Evolutionary conservation across 2,329 filamentous ascomycete genomes (phyloP), one percentile per base, ranked within the genome.

Genomic region (Venturia oleaginea): DNA sequence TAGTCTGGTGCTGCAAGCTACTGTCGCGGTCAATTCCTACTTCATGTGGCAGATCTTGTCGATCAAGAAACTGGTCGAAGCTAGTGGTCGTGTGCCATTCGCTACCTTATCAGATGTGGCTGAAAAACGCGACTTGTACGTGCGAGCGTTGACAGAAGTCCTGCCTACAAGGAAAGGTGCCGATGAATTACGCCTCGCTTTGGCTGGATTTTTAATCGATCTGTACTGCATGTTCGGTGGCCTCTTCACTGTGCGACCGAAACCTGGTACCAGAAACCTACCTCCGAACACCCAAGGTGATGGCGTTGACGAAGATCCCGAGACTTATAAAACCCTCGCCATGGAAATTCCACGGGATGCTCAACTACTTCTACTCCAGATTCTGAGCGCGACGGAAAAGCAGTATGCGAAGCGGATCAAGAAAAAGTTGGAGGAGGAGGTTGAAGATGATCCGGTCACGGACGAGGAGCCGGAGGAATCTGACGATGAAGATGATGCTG

Each of bases 1-100:
- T 68, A 86, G 90, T 68, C 80, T 94, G 54, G 86, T 91, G 7
- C 81, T 85, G 1, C 88, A 87, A 69, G 88, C 91, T 37, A 89
- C 95, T 70, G 88, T 89, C 68, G 83, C 87, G 1, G 82, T 89
- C 61, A 82, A 92, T 59, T 91, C 95, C 76, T 97, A 97, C 77
- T 96, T 97, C 73, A 91, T 96, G 86, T 99, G 94, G 94, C 93
- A 94, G 72, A 83, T 89, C 27, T 84, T 85, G 63, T 79, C 46
- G 13, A 32, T 62, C 17, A 59, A 65, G 37, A 54, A 32, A 37
- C 7, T 63, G 27, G 38, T 63, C 8, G 48, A 42, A n/a, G 48
- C 60, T 37, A 59, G 27, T 32, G 64, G 61, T 22, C 34, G 81
- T 48, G 81, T 63, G 75, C 82, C 19, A 74, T 90, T 42, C 77